These are phyloP conservation scores for Pyrenophora graminea DNA, from an alignment of 2,329 filamentous ascomycete genomes.

Conservation along the genomic window DNA sequence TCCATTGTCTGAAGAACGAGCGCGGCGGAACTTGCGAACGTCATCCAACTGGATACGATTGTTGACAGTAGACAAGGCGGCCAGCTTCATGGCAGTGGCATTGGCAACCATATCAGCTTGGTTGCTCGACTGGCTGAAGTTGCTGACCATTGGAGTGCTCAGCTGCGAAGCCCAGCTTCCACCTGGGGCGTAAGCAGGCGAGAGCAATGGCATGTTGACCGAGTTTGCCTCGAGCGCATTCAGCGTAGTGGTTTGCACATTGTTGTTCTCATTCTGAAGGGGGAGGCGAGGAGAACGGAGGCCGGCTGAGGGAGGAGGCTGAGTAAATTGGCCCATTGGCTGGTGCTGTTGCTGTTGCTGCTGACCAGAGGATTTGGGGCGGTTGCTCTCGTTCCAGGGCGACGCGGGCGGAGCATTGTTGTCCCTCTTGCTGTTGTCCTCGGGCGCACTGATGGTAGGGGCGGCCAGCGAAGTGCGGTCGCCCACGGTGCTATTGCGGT, in stretches of 20 bases:
- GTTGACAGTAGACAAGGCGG: conserved; percentile 94
- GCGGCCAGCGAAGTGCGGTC: conserved; percentile 74
- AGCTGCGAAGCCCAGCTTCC: conserved; percentile 99
- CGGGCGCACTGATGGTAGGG: conserved; percentile 73
- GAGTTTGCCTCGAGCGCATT: conserved; percentile 70
- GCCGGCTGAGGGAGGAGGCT: conserved; percentile 74
- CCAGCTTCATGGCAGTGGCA: conserved; percentile 97
- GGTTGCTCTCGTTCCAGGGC: conserved; percentile 72
- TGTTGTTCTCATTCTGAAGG: conserved; percentile 65
- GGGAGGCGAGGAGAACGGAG: conserved; percentile 80
- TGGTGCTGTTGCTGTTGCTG: conserved; percentile 53
- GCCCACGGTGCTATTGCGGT: conserved; percentile 86
- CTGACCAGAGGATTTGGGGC: conserved; percentile 80
- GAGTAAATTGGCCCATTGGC: conserved; percentile 87
- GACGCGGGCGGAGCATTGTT: conserved; percentile 68
- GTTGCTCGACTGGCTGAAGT: conserved; percentile 68
- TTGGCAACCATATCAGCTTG: conserved; percentile 99
- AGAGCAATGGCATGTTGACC: conserved; percentile 79
- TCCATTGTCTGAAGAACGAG: conserved; percentile 81
- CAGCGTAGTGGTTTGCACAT: conserved; percentile 83
- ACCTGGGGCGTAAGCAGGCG: conserved; percentile 74
- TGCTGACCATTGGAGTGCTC: conserved; percentile 93
- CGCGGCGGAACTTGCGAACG: conserved; percentile 91
- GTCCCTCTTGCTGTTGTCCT: conserved; percentile 65
- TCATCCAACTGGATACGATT: conserved; percentile 97